Conservation (phyloP, 352 stramenopile species). For the Globisporangium spinosum region DNA sequence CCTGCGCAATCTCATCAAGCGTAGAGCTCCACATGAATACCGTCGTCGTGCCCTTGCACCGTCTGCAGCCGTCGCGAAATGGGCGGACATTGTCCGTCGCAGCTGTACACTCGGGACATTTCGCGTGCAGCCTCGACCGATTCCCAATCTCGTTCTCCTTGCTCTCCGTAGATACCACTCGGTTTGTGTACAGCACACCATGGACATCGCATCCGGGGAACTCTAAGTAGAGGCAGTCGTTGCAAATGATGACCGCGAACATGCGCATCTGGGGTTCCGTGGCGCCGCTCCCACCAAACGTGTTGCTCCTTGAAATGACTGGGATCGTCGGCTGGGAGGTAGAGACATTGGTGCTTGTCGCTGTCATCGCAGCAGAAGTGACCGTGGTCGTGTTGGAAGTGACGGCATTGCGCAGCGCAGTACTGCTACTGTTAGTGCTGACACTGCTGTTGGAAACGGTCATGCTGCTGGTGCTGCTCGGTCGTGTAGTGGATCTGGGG, state of each 20-base stretch:
- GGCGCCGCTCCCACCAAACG: not conserved
- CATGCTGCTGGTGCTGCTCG: conserved; percentile 22
- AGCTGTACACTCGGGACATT: conserved; percentile 78
- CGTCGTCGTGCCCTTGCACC: conserved; percentile 67
- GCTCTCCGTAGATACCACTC: conserved; percentile 20
- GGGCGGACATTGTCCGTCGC: conserved; percentile 81
- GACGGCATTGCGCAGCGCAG: not conserved
- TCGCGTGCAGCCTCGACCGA: conserved; percentile 44
- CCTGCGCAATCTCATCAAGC: conserved; percentile 57
- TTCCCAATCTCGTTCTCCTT: conserved; percentile 7
- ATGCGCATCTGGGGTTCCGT: conserved; percentile 32
- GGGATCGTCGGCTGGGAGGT: conserved; percentile 6
- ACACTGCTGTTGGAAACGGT: conserved; percentile 45
- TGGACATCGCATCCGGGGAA: conserved; percentile 87
- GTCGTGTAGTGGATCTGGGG: not conserved
- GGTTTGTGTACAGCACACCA: conserved; percentile 76
- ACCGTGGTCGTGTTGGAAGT: conserved; percentile 10
- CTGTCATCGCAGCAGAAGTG: not conserved
- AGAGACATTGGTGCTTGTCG: not conserved
- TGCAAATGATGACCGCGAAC: conserved; percentile 82
- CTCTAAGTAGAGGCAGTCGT: conserved; percentile 81
- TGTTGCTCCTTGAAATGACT: not conserved
- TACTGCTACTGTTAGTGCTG: conserved; percentile 13
- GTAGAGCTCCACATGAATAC: conserved; percentile 77
- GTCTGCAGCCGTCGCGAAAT: conserved; percentile 80